Conservation (phyloP, 495 filamentous ascomycete species). For the Lentithecium fluviatile region DNA sequence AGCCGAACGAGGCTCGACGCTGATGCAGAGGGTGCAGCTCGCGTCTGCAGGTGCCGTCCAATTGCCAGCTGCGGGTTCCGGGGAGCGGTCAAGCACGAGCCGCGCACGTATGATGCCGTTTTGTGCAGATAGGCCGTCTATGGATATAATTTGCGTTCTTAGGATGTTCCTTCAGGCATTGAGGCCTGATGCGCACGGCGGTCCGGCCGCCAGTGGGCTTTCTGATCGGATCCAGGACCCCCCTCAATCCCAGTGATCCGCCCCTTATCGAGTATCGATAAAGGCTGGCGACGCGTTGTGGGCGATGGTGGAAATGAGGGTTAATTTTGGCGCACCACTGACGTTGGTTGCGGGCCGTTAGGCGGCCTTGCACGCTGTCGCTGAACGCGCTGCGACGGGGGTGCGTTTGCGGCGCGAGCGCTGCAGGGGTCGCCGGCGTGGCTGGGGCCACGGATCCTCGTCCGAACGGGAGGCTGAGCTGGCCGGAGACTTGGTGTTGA, state of each 20-base stretch:
- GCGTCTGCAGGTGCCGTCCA: constrained; percentile 23
- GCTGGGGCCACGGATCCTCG: constrained; percentile 11
- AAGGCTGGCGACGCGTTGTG: constrained; percentile 27
- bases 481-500: not conserved
- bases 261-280: constrained; percentile 35
- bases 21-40: constrained; percentile 29
- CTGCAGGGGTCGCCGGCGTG: constrained; percentile 13
- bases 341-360: constrained; percentile 19
- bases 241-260: constrained; percentile 15
- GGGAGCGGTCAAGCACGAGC: constrained; percentile 24
- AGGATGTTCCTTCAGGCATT: constrained; percentile 14
- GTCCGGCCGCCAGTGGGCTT: constrained; percentile 19
- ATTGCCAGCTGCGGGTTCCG: constrained; percentile 16
- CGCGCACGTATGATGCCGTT: constrained; percentile 3
- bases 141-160: constrained; percentile 1
- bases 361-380: constrained; percentile 5
- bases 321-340: constrained; percentile 34
- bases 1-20: constrained; percentile 31
- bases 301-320: constrained; percentile 14
- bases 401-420: constrained; percentile 8
- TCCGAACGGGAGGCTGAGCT: constrained; percentile 6
- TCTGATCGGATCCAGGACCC: constrained; percentile 13
- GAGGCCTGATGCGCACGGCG: constrained; percentile 4
- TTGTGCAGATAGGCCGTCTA: not conserved
- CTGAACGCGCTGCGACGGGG: constrained; percentile 13